These are phyloP conservation scores for Epichloe baconii DNA, from an alignment of 2,329 filamentous ascomycete species.

Conservation along the genomic window DNA sequence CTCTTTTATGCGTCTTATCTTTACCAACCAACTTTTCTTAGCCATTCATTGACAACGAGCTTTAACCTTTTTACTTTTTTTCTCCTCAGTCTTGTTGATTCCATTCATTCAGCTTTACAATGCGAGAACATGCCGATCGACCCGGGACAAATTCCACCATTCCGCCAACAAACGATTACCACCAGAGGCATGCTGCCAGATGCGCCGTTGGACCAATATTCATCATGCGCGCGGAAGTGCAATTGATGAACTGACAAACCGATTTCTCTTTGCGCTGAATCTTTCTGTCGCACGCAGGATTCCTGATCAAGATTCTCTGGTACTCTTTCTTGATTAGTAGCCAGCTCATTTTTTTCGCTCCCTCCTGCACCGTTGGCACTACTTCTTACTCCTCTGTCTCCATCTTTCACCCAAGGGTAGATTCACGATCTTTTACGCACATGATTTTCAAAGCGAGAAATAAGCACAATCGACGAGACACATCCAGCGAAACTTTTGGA, in stretches of 20 bases:
- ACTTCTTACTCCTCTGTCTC: too few species aligned
- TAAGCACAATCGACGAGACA: too few species aligned
- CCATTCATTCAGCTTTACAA: too few species aligned
- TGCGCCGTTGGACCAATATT: neutral
- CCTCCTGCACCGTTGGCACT: neutral
- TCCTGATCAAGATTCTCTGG: neutral
- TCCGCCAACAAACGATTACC: neutral
- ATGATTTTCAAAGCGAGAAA: neutral
- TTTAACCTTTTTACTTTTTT: neutral
- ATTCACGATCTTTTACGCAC: neutral
- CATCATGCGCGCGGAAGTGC: neutral
- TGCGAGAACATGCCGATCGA: too few species aligned
- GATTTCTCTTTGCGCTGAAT: neutral
- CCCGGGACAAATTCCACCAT: neutral
- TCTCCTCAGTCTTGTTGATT: neutral
- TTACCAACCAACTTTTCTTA: constrained; percentile 3
- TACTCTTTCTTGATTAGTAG: neutral
- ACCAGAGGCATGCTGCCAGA: neutral
- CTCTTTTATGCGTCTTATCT: constrained; percentile 7
- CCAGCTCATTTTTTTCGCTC: neutral
- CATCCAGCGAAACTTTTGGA: too few species aligned
- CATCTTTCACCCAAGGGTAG: neutral
- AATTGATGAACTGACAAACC: neutral
- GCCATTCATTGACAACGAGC: constrained; percentile 1
- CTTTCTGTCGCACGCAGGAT: neutral